Base-by-base conservation (phyloP, 2,329 filamentous ascomycete species). In the Erysiphe pulchra region DNA sequence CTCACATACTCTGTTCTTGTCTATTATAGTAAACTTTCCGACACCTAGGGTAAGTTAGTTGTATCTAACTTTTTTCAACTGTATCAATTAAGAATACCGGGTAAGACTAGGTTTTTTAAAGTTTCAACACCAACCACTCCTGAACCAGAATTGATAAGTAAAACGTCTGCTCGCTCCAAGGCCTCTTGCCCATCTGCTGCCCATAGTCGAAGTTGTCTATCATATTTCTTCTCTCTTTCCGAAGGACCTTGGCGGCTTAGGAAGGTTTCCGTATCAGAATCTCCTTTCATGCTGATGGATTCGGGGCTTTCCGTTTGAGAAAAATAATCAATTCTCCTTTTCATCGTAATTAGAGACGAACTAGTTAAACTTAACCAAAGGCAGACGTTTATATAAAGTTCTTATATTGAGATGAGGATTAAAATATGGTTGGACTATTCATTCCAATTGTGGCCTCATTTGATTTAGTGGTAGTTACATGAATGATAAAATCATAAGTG, bases 21-120 rank as follows among this genome's bases (percentile, higher is more conserved):
- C 90, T 45, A 80, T 78, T 50, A 98, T 92, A 0, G 83, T 92
- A 60, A 94, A 98, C 24, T 75, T 73, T 9, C 90, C 92, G 54
- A 95, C 80, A 3, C 86, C 78, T 77, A 42, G 11, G 32, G 17
- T 42, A 6, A 7, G 20, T 39, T 16, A 42, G 17, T 14, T 31
- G 34, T n/a, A 17, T 44, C 46, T 28, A 46, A 56, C 46, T 12
- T 10, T 39, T 39, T 18, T 44, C 37, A 13, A 6, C 16, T 16
- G 18, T 17, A 34, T 1, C 4, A 4, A 14, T 18, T n/a, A 28
- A 13, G 53, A 60, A 46, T 61, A 75, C 77, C 83, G 47, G 90
- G 90, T 9, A 98, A 66, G 2, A 98, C 82, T n/a, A 98, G 73
- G 58, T 98, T 98, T 68, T 98, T 98, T 50, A 98, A 70, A 0